Conservation (phyloP, 192 early-diverging fungal genomes). For the Phlyctochytrium planicorne region DNA sequence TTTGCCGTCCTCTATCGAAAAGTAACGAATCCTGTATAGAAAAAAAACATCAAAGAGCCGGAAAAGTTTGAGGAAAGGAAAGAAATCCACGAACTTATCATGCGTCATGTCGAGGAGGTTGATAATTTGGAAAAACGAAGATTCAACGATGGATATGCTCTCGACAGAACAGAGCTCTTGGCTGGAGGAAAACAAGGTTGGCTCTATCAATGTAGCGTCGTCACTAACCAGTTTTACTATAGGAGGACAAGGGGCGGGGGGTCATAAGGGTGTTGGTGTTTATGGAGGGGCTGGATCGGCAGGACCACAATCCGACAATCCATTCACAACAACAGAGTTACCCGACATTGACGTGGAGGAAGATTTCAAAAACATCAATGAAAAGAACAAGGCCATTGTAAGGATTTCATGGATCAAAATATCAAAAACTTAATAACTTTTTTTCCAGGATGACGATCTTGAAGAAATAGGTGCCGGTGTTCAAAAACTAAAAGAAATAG, state of each 20-base stretch:
- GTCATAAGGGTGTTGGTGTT: constrained; percentile 6
- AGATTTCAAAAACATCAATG: constrained; percentile 54
- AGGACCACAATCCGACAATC: constrained; percentile 27
- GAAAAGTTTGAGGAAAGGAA: constrained; percentile 42
- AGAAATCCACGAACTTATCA: constrained; percentile 53
- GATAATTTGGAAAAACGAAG: constrained; percentile 59
- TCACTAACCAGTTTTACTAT: constrained; percentile 19
- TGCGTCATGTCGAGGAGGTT: constrained; percentile 58
- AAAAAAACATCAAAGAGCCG: constrained; percentile 43
- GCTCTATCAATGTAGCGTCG: not conserved
- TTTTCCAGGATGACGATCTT: constrained; percentile 49
- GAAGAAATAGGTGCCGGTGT: constrained; percentile 54
- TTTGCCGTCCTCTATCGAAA: not conserved
- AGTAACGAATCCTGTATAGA: constrained; percentile 6
- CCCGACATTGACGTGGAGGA: constrained; percentile 67
- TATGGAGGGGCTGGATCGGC: constrained; percentile 17
- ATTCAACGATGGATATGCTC: constrained; percentile 45
- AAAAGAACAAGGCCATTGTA: constrained; percentile 56
- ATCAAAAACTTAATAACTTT: not conserved
- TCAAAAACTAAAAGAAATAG: constrained; percentile 50
- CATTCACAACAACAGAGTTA: constrained; percentile 47
- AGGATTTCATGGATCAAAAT: not conserved
- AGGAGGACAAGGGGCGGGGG: constrained; percentile 15
- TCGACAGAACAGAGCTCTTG: constrained; percentile 48
- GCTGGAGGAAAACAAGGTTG: constrained; percentile 28